Base-by-base conservation (phyloP, 2,329 filamentous ascomycete species). In the Teratosphaeria destructans region DNA sequence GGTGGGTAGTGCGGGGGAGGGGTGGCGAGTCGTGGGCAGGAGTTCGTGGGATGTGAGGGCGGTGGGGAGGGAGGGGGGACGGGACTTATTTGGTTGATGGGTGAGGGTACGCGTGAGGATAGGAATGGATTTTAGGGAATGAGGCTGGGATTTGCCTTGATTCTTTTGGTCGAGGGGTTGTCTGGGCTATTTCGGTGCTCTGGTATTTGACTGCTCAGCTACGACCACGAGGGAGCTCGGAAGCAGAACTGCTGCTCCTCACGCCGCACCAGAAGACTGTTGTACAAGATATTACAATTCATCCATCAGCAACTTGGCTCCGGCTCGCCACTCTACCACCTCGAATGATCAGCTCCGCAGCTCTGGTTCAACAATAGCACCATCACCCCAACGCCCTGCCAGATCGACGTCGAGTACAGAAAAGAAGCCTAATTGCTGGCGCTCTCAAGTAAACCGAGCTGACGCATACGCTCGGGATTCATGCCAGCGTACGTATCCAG, bases 11-110 rank as follows among this genome's bases (percentile, higher is more conserved):
- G 55, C 59, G 19, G 68, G 70, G 14, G 73, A 74, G 34, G 76
- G 77, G 37, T 79, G 78, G 67, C 74, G 79, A 54, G 69, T 89
- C 14, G 77, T 73, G 59, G 81, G 80, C 23, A 83, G 80, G 60
- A 84, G 85, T 32, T 82, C 85, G 70, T 89, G 85, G 81, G 77
- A 88, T 49, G 83, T 83, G 11, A 76, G 76, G 57, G 77, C 87
- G 65, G 75, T 84, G 55, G 82, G 82, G 37, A 74, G 77, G 39
- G 73, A 75, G 32, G 53, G 23, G 6, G 77, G 75, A 47, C 71
- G 78, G 66, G 76, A 71, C 64, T 74, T 72, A 66, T 77, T 87
- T 39, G 83, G 19, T 19, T 16, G 19, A 82, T 80, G 72, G 73
- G 60, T 73, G 1, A 56, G 63, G 29, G 19, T 23, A 23, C 23